A percentile compares a stretch with the other conserved stretches of the same genome.
Evolutionary conservation across 805 yeast genomes (phyloP).

Genomic region (Candida pini): DNA sequence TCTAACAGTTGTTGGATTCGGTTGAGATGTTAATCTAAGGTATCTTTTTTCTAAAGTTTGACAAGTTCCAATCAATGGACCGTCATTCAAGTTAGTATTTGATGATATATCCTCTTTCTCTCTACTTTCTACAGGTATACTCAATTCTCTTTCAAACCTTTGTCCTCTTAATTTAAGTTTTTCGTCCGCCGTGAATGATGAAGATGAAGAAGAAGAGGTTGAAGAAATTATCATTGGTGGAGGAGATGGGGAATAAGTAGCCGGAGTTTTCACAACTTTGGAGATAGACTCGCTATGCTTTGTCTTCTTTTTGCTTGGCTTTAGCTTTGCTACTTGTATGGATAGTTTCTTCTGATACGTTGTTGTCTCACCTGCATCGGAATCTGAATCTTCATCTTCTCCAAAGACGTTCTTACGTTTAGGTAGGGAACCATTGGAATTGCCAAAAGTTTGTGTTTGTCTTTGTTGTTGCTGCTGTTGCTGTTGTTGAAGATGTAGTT

Average conservation of each 20-base stretch:
- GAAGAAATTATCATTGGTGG: background rate
- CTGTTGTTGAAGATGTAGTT: background rate
- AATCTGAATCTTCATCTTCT: slow-evolving; percentile 5
- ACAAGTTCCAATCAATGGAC: slow-evolving; percentile 54
- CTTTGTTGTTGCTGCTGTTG: background rate
- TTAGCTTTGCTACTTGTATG: background rate
- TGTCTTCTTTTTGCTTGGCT: background rate
- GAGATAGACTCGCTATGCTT: background rate
- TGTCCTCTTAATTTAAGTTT: slow-evolving; percentile 40
- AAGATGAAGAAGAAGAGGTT: background rate
- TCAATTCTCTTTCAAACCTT: slow-evolving; percentile 39
- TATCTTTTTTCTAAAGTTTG: slow-evolving; percentile 69
- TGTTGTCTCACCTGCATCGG: background rate
- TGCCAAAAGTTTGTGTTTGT: background rate
- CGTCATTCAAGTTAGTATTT: slow-evolving; percentile 5
- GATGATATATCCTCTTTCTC: no score
- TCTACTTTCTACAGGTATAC: slow-evolving; percentile 12
- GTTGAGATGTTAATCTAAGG: slow-evolving; percentile 82
- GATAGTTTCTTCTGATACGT: background rate
- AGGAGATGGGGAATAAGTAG: background rate
- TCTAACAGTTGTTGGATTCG: slow-evolving; percentile 78
- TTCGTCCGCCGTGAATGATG: slow-evolving; percentile 11
- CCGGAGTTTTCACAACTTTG: background rate
- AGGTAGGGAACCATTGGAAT: slow-evolving; percentile 1
- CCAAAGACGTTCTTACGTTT: slow-evolving; percentile 11